A percentile compares a stretch with the other conserved stretches of the same genome.
Conservation (phyloP, 805 yeast genomes). For the Metschnikowia lachancei region DNA sequence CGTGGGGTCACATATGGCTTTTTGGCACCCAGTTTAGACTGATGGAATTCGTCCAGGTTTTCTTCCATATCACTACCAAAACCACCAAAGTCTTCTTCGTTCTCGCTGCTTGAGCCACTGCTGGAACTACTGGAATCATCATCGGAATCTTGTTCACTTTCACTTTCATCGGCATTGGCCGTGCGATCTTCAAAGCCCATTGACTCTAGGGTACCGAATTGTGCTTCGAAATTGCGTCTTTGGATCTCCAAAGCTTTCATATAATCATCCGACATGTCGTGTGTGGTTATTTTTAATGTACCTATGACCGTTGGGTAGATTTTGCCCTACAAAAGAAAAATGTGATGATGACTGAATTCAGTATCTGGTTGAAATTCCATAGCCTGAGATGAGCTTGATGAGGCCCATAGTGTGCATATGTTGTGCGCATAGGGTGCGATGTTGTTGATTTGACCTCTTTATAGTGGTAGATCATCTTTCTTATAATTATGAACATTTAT, state of each 20-base stretch:
- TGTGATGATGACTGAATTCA: neutral
- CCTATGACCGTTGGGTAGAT: neutral
- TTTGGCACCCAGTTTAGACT: neutral
- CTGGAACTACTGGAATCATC: conserved; percentile 9
- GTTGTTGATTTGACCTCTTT: too few relatives aligned
- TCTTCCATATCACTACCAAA: conserved; percentile 11
- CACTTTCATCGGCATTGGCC: conserved; percentile 6
- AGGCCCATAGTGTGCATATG: neutral
- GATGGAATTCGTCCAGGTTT: neutral
- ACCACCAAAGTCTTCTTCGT: conserved; percentile 17
- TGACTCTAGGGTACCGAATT: conserved; percentile 56
- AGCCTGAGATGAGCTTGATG: conserved; percentile 8
- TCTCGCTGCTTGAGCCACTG: conserved; percentile 7
- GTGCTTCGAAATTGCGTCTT: conserved; percentile 59
- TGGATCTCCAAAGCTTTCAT: conserved; percentile 47
- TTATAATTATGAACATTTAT: too few relatives aligned
- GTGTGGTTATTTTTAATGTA: neutral
- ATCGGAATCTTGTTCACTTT: conserved; percentile 8
- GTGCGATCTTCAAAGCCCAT: conserved; percentile 48
- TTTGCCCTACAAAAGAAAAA: neutral
- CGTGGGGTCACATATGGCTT: conserved; percentile 1
- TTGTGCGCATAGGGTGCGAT: neutral
- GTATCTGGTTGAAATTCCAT: neutral
- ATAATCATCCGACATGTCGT: conserved; percentile 29
- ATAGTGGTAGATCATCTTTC: too few relatives aligned